These are phyloP conservation scores for Clonostachys chloroleuca DNA, from an alignment of 2,329 filamentous ascomycete species.

Conservation along the genomic window DNA sequence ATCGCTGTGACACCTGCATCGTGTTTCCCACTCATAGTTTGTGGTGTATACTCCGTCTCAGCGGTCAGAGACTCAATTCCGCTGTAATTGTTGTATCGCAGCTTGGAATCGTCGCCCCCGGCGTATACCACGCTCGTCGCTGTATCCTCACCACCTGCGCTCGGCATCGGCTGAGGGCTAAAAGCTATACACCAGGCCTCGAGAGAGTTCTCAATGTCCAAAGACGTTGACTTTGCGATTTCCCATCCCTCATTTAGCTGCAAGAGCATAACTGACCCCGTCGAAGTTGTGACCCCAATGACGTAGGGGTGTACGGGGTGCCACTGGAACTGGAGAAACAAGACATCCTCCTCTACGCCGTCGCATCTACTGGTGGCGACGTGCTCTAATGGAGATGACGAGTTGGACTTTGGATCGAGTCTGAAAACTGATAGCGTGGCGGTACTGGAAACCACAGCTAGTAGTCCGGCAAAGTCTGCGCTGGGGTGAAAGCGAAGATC, in stretches of 20 bases:
- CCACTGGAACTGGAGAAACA: slow-evolving; percentile 74
- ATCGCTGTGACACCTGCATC: slow-evolving; percentile 86
- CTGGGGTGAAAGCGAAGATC: slow-evolving; percentile 75
- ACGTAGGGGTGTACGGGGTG: slow-evolving; percentile 50
- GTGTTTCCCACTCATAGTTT: slow-evolving; percentile 47
- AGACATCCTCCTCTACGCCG: slow-evolving; percentile 48
- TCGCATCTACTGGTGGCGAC: slow-evolving; percentile 39
- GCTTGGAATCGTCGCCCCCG: slow-evolving; percentile 71
- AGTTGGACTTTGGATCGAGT: slow-evolving; percentile 32
- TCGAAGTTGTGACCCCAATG: slow-evolving; percentile 68
- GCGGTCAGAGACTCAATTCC: slow-evolving; percentile 5
- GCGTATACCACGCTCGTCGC: slow-evolving; percentile 46
- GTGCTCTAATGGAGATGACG: slow-evolving; percentile 26
- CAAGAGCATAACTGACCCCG: slow-evolving; percentile 57
- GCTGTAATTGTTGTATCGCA: slow-evolving; percentile 40
- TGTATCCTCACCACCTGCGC: slow-evolving; percentile 1
- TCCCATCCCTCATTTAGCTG: slow-evolving; percentile 35
- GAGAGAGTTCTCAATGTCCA: slow-evolving; percentile 46
- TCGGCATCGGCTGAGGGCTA: slow-evolving; percentile 20
- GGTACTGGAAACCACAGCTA: slow-evolving; percentile 76
- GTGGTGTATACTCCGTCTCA: slow-evolving; percentile 4
- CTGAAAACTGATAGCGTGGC: slow-evolving; percentile 64
- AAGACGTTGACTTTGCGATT: slow-evolving; percentile 21
- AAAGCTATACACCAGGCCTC: slow-evolving; percentile 75
- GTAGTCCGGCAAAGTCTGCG: slow-evolving; percentile 38